Evolutionary conservation across 1,284 basidiomycete genomes (phyloP).

Genomic region (Jaminaea rosea): DNA sequence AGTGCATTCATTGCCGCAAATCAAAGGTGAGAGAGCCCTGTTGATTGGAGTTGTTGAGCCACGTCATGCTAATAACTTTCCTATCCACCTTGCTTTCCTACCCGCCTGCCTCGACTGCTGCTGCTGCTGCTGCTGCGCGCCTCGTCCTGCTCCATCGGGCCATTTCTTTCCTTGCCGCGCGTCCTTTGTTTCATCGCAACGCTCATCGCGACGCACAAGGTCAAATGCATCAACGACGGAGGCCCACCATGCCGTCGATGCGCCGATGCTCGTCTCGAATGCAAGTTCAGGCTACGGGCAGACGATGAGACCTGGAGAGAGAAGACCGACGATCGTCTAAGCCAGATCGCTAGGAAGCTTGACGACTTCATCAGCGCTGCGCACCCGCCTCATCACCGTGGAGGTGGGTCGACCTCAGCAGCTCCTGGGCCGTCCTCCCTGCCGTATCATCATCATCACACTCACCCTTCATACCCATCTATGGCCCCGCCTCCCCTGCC

Average conservation of each 20-base stretch:
- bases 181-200: neutral
- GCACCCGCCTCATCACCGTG: neutral
- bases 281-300: conserved; percentile 36
- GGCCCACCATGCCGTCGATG: conserved; percentile 33
- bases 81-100: too few relatives aligned
- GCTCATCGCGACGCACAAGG: neutral
- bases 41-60: too few relatives aligned
- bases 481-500: too few relatives aligned
- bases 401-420: too few relatives aligned
- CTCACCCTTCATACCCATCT: too few relatives aligned
- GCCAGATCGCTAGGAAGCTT: conserved; percentile 19
- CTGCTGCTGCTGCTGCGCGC: too few relatives aligned
- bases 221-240: conserved; percentile 34
- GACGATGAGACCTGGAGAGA: conserved; percentile 32
- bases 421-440: too few relatives aligned
- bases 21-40: neutral
- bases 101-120: too few relatives aligned
- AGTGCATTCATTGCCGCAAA: neutral
- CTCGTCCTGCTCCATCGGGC: too few relatives aligned
- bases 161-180: neutral
- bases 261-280: conserved; percentile 23
- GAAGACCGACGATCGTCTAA: conserved; percentile 28
- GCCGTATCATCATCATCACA: too few relatives aligned
- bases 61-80: too few relatives aligned
- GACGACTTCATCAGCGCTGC: conserved; percentile 18